A percentile compares a stretch with the other conserved stretches of the same genome.
Conservation (phyloP, 2,329 filamentous ascomycete species). For the Claviceps purpurea region DNA sequence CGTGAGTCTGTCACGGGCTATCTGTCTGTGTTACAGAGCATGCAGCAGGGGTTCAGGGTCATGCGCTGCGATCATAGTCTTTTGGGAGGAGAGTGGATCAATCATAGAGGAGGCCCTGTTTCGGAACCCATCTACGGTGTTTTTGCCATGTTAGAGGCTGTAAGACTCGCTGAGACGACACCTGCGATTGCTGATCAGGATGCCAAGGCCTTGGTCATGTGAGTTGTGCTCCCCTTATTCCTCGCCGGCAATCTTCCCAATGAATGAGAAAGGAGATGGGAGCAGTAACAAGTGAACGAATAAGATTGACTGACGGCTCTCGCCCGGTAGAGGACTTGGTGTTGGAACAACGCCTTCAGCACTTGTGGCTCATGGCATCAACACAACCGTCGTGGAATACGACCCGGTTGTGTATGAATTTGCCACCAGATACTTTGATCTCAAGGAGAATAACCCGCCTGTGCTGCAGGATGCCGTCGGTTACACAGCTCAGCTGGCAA, state of each 20-base stretch:
- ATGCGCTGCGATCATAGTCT: slow-evolving; percentile 92
- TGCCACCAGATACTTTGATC: slow-evolving; percentile 68
- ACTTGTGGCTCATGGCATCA: slow-evolving; percentile 73
- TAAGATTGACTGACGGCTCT: background rate
- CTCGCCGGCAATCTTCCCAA: background rate
- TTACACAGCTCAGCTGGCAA: slow-evolving; percentile 42
- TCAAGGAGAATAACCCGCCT: slow-evolving; percentile 65
- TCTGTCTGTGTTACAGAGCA: slow-evolving; percentile 74
- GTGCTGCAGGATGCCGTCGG: slow-evolving; percentile 68
- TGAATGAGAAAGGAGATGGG: background rate
- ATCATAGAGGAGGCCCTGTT: slow-evolving; percentile 37
- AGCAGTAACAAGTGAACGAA: background rate
- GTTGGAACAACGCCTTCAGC: slow-evolving; percentile 86
- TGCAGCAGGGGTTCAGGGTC: slow-evolving; percentile 56
- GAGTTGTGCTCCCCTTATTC: slow-evolving; percentile 22
- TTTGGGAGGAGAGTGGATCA: slow-evolving; percentile 81
- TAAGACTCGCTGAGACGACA: slow-evolving; percentile 59
- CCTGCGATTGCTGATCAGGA: slow-evolving; percentile 44
- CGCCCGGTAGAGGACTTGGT: slow-evolving; percentile 56
- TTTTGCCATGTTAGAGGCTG: slow-evolving; percentile 91
- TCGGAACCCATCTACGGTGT: slow-evolving; percentile 87
- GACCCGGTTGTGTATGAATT: slow-evolving; percentile 81
- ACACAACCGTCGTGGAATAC: slow-evolving; percentile 90
- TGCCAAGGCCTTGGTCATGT: slow-evolving; percentile 77
- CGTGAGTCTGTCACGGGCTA: slow-evolving; percentile 84